These are phyloP conservation scores for Rhodotorula sp. DNA, from an alignment of 1,284 basidiomycete species.

Conservation along the genomic window DNA sequence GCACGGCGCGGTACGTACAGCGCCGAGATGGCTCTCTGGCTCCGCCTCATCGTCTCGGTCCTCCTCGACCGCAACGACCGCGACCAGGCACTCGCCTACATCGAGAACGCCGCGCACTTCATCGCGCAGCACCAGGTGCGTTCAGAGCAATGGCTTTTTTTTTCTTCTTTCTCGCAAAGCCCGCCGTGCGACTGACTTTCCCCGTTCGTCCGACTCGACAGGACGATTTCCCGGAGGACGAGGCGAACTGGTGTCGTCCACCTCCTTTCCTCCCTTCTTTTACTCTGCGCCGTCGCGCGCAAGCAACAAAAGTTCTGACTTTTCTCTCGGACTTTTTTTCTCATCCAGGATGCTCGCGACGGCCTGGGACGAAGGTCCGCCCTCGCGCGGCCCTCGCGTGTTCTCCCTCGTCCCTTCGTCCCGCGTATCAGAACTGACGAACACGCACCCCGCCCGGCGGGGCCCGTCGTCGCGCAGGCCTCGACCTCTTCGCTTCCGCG, in stretches of 20 bases:
- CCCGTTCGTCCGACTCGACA: neutral
- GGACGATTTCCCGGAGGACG: conserved; percentile 11
- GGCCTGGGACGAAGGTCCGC: conserved; percentile 18
- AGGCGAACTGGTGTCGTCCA: conserved; percentile 6
- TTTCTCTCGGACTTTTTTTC: too few species aligned
- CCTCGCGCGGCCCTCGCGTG: too few species aligned
- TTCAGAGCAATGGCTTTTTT: too few species aligned
- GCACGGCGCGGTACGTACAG: neutral
- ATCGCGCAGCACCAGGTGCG: conserved; percentile 2
- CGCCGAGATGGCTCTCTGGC: conserved; percentile 6
- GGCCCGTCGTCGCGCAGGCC: neutral
- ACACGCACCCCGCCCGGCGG: too few species aligned
- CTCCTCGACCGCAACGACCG: neutral
- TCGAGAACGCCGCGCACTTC: conserved; percentile 12
- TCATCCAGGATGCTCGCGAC: conserved; percentile 15
- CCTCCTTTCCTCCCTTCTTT: neutral
- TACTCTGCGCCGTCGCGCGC: neutral
- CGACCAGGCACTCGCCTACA: conserved; percentile 14
- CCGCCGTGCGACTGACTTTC: neutral
- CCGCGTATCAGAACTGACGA: too few species aligned
- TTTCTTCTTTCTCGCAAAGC: too few species aligned
- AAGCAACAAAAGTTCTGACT: neutral
- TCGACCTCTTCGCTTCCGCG: conserved; percentile 1
- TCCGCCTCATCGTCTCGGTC: conserved; percentile 2
- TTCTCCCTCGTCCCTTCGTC: neutral